These are phyloP conservation scores for Cladosporium sp. DNA, from an alignment of 2,329 filamentous ascomycete genomes.

Conservation along the genomic window DNA sequence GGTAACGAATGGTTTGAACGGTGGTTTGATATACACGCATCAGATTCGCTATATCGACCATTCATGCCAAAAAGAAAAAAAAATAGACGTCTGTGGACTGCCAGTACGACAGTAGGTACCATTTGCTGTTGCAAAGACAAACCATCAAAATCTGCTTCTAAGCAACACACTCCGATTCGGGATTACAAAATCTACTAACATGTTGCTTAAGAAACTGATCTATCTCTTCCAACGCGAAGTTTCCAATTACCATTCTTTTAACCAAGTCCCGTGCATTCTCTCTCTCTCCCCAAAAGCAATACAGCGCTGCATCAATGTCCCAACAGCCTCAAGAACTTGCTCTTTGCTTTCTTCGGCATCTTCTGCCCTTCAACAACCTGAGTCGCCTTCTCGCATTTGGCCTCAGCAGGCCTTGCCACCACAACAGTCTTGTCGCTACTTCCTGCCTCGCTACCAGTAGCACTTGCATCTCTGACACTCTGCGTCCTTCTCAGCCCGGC, in stretches of 20 bases:
- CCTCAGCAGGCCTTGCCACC: neutral
- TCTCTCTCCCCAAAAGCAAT: neutral
- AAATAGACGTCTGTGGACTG: neutral
- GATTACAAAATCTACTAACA: neutral
- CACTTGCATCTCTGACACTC: constrained; percentile 31
- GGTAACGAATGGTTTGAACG: neutral
- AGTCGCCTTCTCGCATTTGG: neutral
- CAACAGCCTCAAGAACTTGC: constrained; percentile 19
- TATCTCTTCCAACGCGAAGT: neutral
- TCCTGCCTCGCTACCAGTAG: neutral
- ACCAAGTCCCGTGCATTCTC: neutral
- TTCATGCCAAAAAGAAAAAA: too few species aligned
- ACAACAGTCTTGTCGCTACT: constrained; percentile 12
- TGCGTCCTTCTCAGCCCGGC: constrained; percentile 33
- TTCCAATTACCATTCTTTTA: neutral
- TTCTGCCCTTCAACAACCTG: neutral
- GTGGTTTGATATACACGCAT: neutral
- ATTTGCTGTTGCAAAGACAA: neutral
- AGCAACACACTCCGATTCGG: neutral
- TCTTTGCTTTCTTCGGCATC: constrained; percentile 17
- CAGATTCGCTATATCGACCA: neutral
- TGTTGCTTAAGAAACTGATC: neutral
- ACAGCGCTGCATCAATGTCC: constrained; percentile 13
- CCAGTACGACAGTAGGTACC: neutral
- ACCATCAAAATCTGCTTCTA: neutral